Percentiles rank a stretch among this genome's conserved stretches.
phyloP scores from a whole-genome alignment of 1,139 yeast species.

The Debaryomyces nepalensis region DNA sequence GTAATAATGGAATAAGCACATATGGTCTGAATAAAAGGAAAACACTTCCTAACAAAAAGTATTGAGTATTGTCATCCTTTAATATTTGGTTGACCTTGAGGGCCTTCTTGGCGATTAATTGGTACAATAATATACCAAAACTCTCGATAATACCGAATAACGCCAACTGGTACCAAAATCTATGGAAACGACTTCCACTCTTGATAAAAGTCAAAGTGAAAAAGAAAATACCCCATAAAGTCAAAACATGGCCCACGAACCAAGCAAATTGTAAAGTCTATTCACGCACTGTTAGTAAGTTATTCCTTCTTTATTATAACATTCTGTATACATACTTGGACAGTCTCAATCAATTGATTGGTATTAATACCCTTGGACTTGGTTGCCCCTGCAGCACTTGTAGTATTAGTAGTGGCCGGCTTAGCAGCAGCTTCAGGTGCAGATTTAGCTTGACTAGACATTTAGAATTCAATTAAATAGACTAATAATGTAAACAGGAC shows the following conservation, averaged over 20 bases:
- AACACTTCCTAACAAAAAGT: slow-evolving; percentile 47
- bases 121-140: slow-evolving; percentile 77
- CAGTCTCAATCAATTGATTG: slow-evolving; percentile 21
- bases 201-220: slow-evolving; percentile 54
- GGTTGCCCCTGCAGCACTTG: slow-evolving; percentile 1
- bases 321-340: slow-evolving; percentile 20
- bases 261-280: slow-evolving; percentile 61
- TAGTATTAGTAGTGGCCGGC: slow-evolving; percentile 4
- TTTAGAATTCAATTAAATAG: slow-evolving; percentile 5
- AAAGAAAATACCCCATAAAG: slow-evolving; percentile 58
- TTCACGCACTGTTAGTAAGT: slow-evolving; percentile 18
- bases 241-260: slow-evolving; percentile 73
- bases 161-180: slow-evolving; percentile 60
- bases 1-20: slow-evolving; percentile 50
- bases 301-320: background rate
- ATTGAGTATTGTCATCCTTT: slow-evolving; percentile 56
- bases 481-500: background rate
- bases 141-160: slow-evolving; percentile 71
- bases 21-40: slow-evolving; percentile 41
- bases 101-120: slow-evolving; percentile 45
- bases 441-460: slow-evolving; percentile 7
- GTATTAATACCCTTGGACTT: slow-evolving; percentile 13
- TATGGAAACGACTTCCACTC: slow-evolving; percentile 32
- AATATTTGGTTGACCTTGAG: slow-evolving; percentile 32
- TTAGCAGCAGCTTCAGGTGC: slow-evolving; percentile 4